These are phyloP conservation scores for Prunus kanzakura DNA, from an alignment of 306 rosid genomes.

Conservation along the genomic window DNA sequence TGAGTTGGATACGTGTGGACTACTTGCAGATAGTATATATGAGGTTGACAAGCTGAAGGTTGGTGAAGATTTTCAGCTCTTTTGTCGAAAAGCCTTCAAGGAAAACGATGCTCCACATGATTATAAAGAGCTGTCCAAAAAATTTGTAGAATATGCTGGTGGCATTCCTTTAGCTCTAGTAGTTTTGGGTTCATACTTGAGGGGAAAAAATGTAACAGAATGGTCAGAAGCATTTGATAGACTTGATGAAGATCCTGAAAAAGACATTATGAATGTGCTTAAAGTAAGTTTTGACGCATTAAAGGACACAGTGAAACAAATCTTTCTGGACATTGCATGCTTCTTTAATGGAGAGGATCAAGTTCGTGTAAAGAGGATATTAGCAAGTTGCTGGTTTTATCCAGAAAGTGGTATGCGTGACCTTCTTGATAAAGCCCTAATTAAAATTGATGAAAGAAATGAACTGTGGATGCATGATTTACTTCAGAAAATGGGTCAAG, in stretches of 20 bases:
- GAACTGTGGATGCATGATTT: conserved; percentile 30
- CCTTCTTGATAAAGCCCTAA: conserved; percentile 14
- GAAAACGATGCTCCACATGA: not conserved
- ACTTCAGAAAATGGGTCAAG: conserved; percentile 14
- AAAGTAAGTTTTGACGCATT: too few relatives aligned
- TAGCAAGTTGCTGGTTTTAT: not conserved
- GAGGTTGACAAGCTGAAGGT: not conserved
- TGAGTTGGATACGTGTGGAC: not conserved
- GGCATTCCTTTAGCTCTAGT: conserved; percentile 20
- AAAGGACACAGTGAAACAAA: too few relatives aligned
- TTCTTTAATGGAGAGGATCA: too few relatives aligned
- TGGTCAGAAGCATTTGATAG: conserved; percentile 2
- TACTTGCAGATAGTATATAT: not conserved
- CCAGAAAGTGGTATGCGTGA: not conserved
- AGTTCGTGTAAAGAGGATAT: not conserved
- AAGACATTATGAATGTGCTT: not conserved
- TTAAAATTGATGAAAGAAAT: not conserved
- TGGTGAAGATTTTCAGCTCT: not conserved
- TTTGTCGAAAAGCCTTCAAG: not conserved
- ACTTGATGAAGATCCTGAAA: conserved; percentile 4
- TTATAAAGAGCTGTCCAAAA: not conserved
- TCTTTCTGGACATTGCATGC: too few relatives aligned
- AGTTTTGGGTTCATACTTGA: conserved; percentile 11
- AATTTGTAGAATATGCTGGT: not conserved
- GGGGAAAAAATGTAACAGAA: not conserved